These are phyloP conservation scores for Harringtonia lauricola DNA, from an alignment of 2,329 filamentous ascomycete species.

Conservation along the genomic window DNA sequence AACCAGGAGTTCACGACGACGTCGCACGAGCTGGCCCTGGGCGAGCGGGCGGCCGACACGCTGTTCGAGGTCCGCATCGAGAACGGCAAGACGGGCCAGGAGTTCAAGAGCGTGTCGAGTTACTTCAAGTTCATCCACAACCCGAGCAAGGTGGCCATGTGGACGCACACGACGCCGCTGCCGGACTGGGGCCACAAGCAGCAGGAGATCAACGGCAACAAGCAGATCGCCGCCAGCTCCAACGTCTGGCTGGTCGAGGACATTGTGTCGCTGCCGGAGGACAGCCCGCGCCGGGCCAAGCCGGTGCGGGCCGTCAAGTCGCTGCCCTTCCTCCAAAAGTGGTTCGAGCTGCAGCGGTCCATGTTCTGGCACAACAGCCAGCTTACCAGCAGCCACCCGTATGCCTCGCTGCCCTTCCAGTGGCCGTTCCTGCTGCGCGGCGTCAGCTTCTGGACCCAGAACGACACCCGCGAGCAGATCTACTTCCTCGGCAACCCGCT, in stretches of 20 bases:
- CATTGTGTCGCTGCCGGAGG: constrained; percentile 65
- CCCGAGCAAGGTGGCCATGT: constrained; percentile 96
- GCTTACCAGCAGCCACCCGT: constrained; percentile 91
- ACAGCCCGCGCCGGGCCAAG: constrained; percentile 64
- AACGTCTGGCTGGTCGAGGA: constrained; percentile 95
- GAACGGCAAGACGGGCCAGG: constrained; percentile 65
- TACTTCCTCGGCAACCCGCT: constrained; percentile 97
- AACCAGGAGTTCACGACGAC: constrained; percentile 98
- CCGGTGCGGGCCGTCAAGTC: constrained; percentile 69
- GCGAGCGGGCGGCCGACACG: constrained; percentile 72
- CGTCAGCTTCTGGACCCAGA: constrained; percentile 98
- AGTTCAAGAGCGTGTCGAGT: constrained; percentile 82
- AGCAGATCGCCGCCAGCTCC: constrained; percentile 78
- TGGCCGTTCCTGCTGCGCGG: constrained; percentile 97
- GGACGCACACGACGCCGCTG: constrained; percentile 91
- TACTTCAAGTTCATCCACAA: constrained; percentile 95
- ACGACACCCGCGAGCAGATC: constrained; percentile 89
- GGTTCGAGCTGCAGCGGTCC: constrained; percentile 88
- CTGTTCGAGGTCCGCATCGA: constrained; percentile 90
- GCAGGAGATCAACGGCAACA: constrained; percentile 98
- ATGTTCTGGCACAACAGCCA: constrained; percentile 99
- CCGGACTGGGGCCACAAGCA: constrained; percentile 97
- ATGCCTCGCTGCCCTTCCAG: constrained; percentile 86
- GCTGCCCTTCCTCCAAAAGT: constrained; percentile 85
- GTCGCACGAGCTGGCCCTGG: constrained; percentile 57